Base-by-base conservation (phyloP, 2,329 filamentous ascomycete species). In the Leptographium radiaticola region DNA sequence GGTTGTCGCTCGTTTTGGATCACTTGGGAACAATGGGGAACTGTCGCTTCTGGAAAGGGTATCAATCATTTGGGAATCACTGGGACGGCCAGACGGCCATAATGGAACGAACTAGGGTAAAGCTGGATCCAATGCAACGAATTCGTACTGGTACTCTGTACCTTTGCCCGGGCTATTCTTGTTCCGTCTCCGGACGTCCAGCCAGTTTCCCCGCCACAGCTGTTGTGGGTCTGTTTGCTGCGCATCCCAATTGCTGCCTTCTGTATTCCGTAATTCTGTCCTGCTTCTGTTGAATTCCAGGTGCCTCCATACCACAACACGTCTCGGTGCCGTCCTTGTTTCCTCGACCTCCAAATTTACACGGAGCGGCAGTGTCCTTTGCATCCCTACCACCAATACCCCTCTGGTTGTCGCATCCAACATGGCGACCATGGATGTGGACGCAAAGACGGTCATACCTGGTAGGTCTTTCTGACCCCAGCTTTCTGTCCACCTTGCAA, bases 241-340 rank as follows among this genome's bases (percentile, higher is more conserved):
- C 40, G 39, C 50, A 52, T 52, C 43, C 38, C 39, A 39, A 33
- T 33, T 52, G 50, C 42, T 52, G 50, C 50, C 50, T 52, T 39
- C 40, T 18, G 33, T 7, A 11, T 7, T 36, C 25, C 25, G 25
- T 25, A 25, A 9, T 46, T 52, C 30, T 45, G 34, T 11, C 39
- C 48, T 20, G 13, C 16, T 13, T n/a, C n/a, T 39, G 2, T n/a
- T 20, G 13, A 40, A 4, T 52, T 46, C 12, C 13, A 20, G 25
- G 25, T 25, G 25, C 34, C 34, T 36, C 34, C 9, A 36, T 6
- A 13, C 9, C 34, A 36, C 4, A 9, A 36, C 12, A 36, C 18
- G 12, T 36, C 20, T 20, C 12, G 6, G 20, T 7, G 20, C n/a
- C n/a, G 18, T 43, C 18, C 20, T 43, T 20, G n/a, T 20, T n/a